Evolutionary conservation across 1,139 yeast genomes (phyloP).

Genomic region (Candida tunisiensis): DNA sequence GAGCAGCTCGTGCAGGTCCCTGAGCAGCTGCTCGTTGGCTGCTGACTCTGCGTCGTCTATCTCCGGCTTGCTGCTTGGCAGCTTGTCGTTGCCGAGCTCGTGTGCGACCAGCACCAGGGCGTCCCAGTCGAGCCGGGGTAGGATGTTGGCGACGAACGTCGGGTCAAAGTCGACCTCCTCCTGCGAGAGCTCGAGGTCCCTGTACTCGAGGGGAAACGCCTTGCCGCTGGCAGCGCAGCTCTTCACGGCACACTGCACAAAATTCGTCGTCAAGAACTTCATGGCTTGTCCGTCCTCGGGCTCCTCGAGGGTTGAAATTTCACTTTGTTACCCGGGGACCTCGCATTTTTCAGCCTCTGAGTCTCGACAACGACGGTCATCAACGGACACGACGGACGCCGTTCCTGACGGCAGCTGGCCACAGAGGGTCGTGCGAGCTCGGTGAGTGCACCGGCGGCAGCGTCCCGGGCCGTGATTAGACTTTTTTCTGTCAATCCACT

Average conservation of each 20-base stretch:
- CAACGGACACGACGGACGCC: no score
- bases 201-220: slow-evolving; percentile 66
- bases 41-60: slow-evolving; percentile 26
- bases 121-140: slow-evolving; percentile 77
- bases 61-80: slow-evolving; percentile 55
- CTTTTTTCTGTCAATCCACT: no score
- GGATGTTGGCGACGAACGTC: slow-evolving; percentile 57
- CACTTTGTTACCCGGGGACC: no score
- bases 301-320: neutral
- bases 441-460: no score
- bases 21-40: slow-evolving; percentile 45
- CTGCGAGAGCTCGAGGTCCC: slow-evolving; percentile 56
- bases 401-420: no score
- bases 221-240: slow-evolving; percentile 57
- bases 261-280: slow-evolving; percentile 91
- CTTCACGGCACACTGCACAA: slow-evolving; percentile 85
- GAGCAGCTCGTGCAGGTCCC: slow-evolving; percentile 61
- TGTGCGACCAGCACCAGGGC: slow-evolving; percentile 64
- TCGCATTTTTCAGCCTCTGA: no score
- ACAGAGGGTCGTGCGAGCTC: no score
- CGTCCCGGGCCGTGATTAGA: no score
- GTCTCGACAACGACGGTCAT: no score
- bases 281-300: slow-evolving; percentile 23
- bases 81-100: slow-evolving; percentile 42
- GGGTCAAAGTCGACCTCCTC: slow-evolving; percentile 76